Base-by-base conservation (phyloP, 2,329 filamentous ascomycete genomes). In the Ceratocystis variospora region DNA sequence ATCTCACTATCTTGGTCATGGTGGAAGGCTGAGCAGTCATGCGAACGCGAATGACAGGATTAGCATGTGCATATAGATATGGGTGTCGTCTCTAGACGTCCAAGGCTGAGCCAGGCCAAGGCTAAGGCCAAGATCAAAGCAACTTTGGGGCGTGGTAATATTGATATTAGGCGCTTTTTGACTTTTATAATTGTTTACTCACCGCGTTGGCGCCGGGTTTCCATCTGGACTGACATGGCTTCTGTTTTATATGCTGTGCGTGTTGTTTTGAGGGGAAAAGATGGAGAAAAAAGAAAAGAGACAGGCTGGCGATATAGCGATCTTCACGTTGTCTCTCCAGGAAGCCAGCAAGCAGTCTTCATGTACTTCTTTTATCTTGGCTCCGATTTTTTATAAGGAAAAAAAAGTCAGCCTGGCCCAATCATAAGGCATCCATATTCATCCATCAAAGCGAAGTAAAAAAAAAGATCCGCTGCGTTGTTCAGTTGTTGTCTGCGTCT, bases 21-120 rank as follows among this genome's bases (percentile, higher is more conserved):
- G 76, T 87, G 89, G 79, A 93, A 90, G 76, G 87, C 89, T 92
- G 73, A 19, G 57, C n/a, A 63, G 10, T 19, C 50, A 46, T 17
- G 28, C 25, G n/a, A 25, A 17, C 5, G n/a, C 3, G 12, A 41
- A 57, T 17, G 12, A 33, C 55, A 19, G 28, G n/a, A 66, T 62
- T 22, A 50, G 55, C 64, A 61, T 48, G 37, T 15, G 37, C 37
- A 41, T 1, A 15, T 41, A 41, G 12, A 41, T 41, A 5, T 15
- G 37, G 12, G 10, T 15, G 37, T 10, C 37, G 12, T 41, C 10
- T 41, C 5, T 15, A 41, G 37, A 41, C 12, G 10, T 4, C 12
- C 37, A 41, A 41, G 37, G 12, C 37, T 12, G 10, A 41, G 1
- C 12, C 12, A 41, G 28, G 28, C 28, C 28, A 28, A 28, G 37